Evolutionary conservation across 2,329 filamentous ascomycete species (phyloP).

Genomic region (Penicillium paneum): DNA sequence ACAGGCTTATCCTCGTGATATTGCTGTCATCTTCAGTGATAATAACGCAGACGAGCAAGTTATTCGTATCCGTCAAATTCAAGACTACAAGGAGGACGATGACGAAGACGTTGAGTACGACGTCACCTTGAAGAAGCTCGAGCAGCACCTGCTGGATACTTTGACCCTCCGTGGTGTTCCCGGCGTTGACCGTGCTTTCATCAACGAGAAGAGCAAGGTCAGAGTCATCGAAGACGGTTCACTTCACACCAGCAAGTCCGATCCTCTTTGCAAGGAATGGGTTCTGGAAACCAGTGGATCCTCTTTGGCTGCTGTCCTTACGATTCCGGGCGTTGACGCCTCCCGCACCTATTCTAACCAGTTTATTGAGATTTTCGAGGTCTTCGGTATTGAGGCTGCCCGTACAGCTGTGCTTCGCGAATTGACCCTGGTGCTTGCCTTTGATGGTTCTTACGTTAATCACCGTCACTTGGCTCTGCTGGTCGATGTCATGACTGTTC

Average conservation of each 20-base stretch:
- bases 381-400: constrained; percentile 94
- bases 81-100: constrained; percentile 67
- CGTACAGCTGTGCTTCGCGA: constrained; percentile 83
- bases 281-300: constrained; percentile 94
- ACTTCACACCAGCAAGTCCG: constrained; percentile 69
- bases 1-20: constrained; percentile 76
- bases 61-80: constrained; percentile 82
- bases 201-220: constrained; percentile 74
- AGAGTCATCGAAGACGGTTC: constrained; percentile 67
- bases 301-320: constrained; percentile 76
- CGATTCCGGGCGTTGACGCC: constrained; percentile 83
- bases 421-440: constrained; percentile 87
- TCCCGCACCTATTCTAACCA: constrained; percentile 90
- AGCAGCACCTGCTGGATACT: constrained; percentile 86
- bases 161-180: constrained; percentile 86
- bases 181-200: constrained; percentile 86
- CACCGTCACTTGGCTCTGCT: constrained; percentile 93
- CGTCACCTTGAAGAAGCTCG: constrained; percentile 85
- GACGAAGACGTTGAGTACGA: constrained; percentile 77
- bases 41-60: constrained; percentile 96
- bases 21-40: constrained; percentile 94
- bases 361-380: constrained; percentile 88
- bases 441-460: constrained; percentile 99
- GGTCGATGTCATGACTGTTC: constrained; percentile 96
- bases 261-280: constrained; percentile 81